Evolutionary conservation across 208 protist genomes (phyloP).

Genomic region (Leishmania tropica): DNA sequence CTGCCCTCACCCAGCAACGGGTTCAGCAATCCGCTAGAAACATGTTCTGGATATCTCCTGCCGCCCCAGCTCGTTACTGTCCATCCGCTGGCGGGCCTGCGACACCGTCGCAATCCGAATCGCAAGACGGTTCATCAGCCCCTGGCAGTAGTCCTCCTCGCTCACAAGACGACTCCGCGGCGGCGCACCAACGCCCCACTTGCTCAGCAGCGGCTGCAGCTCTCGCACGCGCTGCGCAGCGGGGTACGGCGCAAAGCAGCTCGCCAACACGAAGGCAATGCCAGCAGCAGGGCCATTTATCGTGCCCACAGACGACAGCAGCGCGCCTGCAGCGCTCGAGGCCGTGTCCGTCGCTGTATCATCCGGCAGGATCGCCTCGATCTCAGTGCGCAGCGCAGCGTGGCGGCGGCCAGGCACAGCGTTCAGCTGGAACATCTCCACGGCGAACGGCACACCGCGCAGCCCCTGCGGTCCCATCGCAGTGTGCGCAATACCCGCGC

Average conservation of each 20-base stretch:
- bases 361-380: conserved; percentile 37
- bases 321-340: conserved; percentile 21
- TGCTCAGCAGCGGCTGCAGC: conserved; percentile 7
- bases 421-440: conserved; percentile 72
- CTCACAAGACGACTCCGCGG: conserved; percentile 3
- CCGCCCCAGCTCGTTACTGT: conserved; percentile 18
- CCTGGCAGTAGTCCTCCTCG: conserved; percentile 7
- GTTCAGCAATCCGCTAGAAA: neutral
- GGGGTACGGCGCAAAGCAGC: conserved; percentile 49
- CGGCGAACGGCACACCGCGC: conserved; percentile 56
- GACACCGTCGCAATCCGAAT: neutral
- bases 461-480: conserved; percentile 43
- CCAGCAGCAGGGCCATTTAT: conserved; percentile 21
- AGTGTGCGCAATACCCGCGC: conserved; percentile 20
- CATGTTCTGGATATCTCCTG: neutral
- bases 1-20: neutral
- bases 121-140: conserved; percentile 1
- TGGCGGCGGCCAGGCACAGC: conserved; percentile 44
- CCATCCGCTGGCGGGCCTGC: neutral
- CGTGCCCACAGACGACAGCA: conserved; percentile 27
- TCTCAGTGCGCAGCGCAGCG: conserved; percentile 52
- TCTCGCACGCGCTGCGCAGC: conserved; percentile 2
- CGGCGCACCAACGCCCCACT: conserved; percentile 4
- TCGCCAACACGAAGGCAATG: conserved; percentile 33
- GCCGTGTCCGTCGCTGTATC: conserved; percentile 14